Evolutionary conservation across 306 rosid genomes (phyloP).

Genomic region (Acacia acuminata): DNA sequence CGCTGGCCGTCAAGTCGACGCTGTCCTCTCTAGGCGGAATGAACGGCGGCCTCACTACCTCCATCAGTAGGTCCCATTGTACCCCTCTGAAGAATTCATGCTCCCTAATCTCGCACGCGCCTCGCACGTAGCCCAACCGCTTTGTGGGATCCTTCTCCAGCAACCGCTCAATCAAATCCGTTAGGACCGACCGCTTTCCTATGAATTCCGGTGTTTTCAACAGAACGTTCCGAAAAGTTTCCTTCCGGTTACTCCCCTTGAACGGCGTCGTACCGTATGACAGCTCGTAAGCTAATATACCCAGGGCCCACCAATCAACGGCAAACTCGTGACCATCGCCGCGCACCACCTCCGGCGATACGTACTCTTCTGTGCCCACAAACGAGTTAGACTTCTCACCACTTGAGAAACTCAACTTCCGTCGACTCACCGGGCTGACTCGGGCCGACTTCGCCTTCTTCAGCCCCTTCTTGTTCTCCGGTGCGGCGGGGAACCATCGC

Average conservation of each 20-base stretch:
- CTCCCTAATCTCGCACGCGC: constrained; percentile 82
- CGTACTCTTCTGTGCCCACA: constrained; percentile 95
- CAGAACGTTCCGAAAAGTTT: constrained; percentile 79
- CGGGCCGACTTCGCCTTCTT: constrained; percentile 84
- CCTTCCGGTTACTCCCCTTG: constrained; percentile 78
- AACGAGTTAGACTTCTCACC: constrained; percentile 92
- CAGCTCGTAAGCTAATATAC: constrained; percentile 82
- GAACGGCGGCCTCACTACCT: constrained; percentile 78
- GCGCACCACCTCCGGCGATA: constrained; percentile 85
- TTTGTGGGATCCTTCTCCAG: constrained; percentile 75
- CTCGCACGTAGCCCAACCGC: constrained; percentile 71
- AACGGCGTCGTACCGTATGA: constrained; percentile 86
- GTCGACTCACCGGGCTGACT: constrained; percentile 86
- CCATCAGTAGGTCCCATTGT: constrained; percentile 69
- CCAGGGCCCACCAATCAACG: constrained; percentile 99
- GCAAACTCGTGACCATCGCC: constrained; percentile 97
- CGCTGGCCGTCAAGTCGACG: background rate
- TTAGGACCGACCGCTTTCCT: constrained; percentile 57
- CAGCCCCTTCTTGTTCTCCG: constrained; percentile 26
- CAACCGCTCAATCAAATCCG: constrained; percentile 72
- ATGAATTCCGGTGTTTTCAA: constrained; percentile 68
- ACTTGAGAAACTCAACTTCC: constrained; percentile 59
- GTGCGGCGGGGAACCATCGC: constrained; percentile 53
- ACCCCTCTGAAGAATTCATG: constrained; percentile 81
- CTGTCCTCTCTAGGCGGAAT: constrained; percentile 62